Conservation (phyloP, 768 basidiomycete species). For the Lentinula lateritia region DNA sequence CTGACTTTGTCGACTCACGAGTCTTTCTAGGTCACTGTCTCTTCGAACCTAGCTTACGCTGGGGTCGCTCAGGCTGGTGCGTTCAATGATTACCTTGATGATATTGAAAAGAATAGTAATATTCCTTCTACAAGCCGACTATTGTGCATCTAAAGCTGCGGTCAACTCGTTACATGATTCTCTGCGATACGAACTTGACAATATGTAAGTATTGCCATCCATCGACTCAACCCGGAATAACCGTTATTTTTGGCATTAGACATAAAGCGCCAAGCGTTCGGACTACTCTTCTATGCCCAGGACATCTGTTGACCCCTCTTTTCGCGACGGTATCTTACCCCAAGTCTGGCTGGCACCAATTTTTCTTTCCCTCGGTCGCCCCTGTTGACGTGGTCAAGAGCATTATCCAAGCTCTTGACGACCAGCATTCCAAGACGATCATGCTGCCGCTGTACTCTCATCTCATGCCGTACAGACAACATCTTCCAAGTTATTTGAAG, state of each 20-base stretch:
- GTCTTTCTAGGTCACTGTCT: conserved; percentile 73
- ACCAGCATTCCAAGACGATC: conserved; percentile 68
- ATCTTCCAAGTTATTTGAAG: conserved; percentile 66
- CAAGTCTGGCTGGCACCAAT: conserved; percentile 45
- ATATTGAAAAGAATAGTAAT: neutral
- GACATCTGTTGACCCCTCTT: conserved; percentile 72
- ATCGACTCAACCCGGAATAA: neutral
- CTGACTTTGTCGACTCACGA: no score
- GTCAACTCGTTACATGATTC: conserved; percentile 74
- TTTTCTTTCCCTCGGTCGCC: conserved; percentile 71
- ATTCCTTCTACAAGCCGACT: conserved; percentile 56
- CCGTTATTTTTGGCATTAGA: conserved; percentile 25
- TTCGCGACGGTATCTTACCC: conserved; percentile 61
- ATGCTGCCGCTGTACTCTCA: conserved; percentile 70
- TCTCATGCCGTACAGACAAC: conserved; percentile 46
- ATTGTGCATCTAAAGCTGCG: conserved; percentile 92
- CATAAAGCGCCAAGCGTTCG: conserved; percentile 72
- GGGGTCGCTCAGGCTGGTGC: conserved; percentile 75
- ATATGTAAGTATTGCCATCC: conserved; percentile 36
- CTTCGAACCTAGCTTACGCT: conserved; percentile 68
- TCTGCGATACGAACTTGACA: conserved; percentile 84
- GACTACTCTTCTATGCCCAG: conserved; percentile 81
- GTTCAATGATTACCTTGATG: conserved; percentile 17
- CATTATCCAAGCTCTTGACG: conserved; percentile 78
- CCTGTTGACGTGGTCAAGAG: conserved; percentile 75